These are phyloP conservation scores for Scopulariopsis brevicaulis DNA, from an alignment of 2,329 filamentous ascomycete species.

Conservation along the genomic window DNA sequence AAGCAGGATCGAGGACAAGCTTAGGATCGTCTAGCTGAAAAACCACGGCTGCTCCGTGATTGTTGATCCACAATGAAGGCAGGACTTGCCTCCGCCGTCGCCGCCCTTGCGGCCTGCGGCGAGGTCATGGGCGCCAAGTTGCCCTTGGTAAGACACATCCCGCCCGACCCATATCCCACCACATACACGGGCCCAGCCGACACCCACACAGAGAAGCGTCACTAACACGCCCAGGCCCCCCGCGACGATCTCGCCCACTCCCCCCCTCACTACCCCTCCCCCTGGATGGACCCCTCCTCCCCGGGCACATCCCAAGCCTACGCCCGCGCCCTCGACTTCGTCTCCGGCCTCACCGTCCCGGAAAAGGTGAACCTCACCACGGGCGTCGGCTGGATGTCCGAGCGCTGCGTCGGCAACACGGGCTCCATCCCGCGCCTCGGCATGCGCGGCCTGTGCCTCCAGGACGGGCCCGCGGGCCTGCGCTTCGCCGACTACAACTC, in stretches of 20 bases:
- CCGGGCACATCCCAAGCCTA: conserved; percentile 68
- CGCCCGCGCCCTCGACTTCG: conserved; percentile 62
- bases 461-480: conserved; percentile 75
- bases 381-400: conserved; percentile 64
- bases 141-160: background rate
- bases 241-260: conserved; percentile 23
- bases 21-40: background rate
- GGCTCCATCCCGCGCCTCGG: conserved; percentile 61
- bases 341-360: conserved; percentile 68
- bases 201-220: background rate
- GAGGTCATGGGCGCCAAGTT: conserved; percentile 6
- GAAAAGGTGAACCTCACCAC: conserved; percentile 96
- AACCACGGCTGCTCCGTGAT: background rate
- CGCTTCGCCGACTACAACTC: conserved; percentile 70
- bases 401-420: conserved; percentile 66
- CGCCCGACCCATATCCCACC: background rate
- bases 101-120: conserved; percentile 4
- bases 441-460: conserved; percentile 67
- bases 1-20: background rate
- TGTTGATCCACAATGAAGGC: background rate
- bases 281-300: conserved; percentile 69
- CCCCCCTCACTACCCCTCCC: conserved; percentile 67
- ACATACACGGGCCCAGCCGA: background rate
- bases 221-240: background rate
- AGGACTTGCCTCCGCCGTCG: background rate